Percentiles rank a stretch among this genome's conserved stretches.
These are phyloP conservation scores for Entomortierella chlamydospora DNA, from an alignment of 192 early-diverging fungal species.

Conservation along the genomic window DNA sequence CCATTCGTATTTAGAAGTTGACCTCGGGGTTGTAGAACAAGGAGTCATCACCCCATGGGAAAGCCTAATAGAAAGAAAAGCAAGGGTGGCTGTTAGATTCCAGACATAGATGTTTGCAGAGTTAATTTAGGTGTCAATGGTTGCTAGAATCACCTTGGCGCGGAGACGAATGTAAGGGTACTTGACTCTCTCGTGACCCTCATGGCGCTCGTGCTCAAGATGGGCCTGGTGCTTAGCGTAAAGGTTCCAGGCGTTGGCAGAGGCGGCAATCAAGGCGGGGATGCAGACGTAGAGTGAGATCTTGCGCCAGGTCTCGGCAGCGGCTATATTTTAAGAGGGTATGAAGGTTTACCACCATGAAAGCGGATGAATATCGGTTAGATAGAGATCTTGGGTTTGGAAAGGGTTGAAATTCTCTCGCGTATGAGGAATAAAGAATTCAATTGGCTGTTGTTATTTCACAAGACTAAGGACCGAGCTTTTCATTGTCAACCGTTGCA, in stretches of 20 bases:
- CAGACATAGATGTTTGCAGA: not conserved
- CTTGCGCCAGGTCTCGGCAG: constrained; percentile 57
- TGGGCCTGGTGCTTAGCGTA: constrained; percentile 57
- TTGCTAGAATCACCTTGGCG: constrained; percentile 50
- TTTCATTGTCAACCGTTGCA: too few species aligned
- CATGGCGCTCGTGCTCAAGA: constrained; percentile 49
- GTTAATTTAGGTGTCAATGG: not conserved
- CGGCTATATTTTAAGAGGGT: too few species aligned
- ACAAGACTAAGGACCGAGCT: too few species aligned
- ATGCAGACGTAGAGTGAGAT: constrained; percentile 55
- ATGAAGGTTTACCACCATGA: too few species aligned
- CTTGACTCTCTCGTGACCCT: constrained; percentile 49
- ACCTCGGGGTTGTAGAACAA: constrained; percentile 53
- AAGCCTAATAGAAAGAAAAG: constrained; percentile 29
- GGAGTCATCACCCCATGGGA: constrained; percentile 56
- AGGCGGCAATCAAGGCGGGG: constrained; percentile 39
- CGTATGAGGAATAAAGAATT: too few species aligned
- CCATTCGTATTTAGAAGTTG: constrained; percentile 33
- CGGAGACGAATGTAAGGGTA: constrained; percentile 59
- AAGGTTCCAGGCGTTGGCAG: constrained; percentile 55
- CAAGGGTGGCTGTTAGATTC: not conserved
- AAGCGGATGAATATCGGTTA: too few species aligned
- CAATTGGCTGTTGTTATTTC: too few species aligned
- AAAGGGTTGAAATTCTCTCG: too few species aligned
- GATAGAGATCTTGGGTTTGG: too few species aligned